Conservation (phyloP, 164 flowering plant species). For the Dillenia turbinata region DNA sequence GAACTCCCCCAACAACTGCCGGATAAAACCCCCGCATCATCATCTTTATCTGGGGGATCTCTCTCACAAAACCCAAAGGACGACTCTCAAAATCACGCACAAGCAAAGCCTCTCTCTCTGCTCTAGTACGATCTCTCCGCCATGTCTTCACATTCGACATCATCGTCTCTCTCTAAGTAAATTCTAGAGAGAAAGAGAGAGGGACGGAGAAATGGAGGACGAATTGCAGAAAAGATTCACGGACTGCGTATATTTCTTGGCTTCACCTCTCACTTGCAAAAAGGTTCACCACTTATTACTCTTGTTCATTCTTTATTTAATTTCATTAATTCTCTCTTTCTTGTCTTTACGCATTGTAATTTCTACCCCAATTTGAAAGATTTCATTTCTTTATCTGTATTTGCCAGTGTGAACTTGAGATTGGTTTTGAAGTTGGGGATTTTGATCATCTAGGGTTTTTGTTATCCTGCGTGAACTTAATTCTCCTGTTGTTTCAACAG, state of each 20-base stretch:
- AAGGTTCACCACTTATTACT: constrained; percentile 36
- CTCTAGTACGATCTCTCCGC: neutral
- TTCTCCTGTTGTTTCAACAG: too few relatives aligned
- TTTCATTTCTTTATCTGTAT: too few relatives aligned
- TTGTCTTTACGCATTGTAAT: too few relatives aligned
- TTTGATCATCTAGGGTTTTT: too few relatives aligned
- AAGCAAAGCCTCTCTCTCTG: neutral
- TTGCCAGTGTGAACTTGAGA: too few relatives aligned
- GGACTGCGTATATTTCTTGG: constrained; percentile 81
- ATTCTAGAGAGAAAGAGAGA: neutral
- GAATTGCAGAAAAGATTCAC: constrained; percentile 54
- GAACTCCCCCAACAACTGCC: too few relatives aligned
- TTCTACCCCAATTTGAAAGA: too few relatives aligned
- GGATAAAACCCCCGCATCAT: too few relatives aligned
- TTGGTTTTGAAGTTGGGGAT: too few relatives aligned
- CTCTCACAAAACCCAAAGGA: too few relatives aligned
- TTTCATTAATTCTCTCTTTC: neutral
- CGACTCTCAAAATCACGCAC: neutral
- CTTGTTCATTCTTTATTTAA: neutral
- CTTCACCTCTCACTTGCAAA: constrained; percentile 93
- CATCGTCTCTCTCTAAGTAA: neutral
- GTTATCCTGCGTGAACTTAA: too few relatives aligned
- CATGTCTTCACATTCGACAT: constrained; percentile 5
- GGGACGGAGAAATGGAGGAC: constrained; percentile 37
- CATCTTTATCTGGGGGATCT: too few relatives aligned